Base-by-base conservation (phyloP, 805 yeast genomes). In the Cephaloascus albidus region DNA sequence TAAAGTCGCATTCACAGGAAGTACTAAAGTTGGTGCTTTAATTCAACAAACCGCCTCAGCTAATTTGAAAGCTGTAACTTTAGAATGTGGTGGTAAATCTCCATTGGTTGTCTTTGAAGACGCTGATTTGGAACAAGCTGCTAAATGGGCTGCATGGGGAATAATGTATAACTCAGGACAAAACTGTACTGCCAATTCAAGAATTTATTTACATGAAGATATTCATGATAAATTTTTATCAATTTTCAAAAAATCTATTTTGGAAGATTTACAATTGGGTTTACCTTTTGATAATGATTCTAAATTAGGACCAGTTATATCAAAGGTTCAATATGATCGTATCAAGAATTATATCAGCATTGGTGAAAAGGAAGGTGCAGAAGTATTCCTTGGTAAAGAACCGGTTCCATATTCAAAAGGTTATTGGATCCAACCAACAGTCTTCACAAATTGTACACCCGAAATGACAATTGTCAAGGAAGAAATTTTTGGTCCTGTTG, bases 1-100 rank as follows among this genome's bases (percentile, higher is more conserved):
- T 47, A 67, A 67, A 55, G 60, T 66, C 45, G 69, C 73, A 8
- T 67, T 67, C 52, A 67, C 73, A 40, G 73, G 73, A 48, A 64
- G 71, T 18, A 66, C 73, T 37, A 66, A 70, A 37, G 57, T 63
- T 42, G 73, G 73, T 53, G 62, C 61, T 48, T 45, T 45, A 45
- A 65, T 67, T 44, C 64, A 65, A 71, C 58, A 54, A 47, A 49
- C 55, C 38, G 65, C 68, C 49, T 61, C 67, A 16, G 37, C 57
- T n/a, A 74, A 73, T 56, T 56, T 74, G 55, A 75, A 75, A 54
- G 75, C 75, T 30, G 79, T 74, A 31, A 72, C 80, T 18, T 62
- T 75, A 53, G 81, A 75, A 59, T 74, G 78, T 53, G 81, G 81
- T 46, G 81, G 81, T 43, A 75, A 75, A 50, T 70, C 75, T 37